Conservation (phyloP, 495 filamentous ascomycete genomes). For the Neurospora sp. region DNA sequence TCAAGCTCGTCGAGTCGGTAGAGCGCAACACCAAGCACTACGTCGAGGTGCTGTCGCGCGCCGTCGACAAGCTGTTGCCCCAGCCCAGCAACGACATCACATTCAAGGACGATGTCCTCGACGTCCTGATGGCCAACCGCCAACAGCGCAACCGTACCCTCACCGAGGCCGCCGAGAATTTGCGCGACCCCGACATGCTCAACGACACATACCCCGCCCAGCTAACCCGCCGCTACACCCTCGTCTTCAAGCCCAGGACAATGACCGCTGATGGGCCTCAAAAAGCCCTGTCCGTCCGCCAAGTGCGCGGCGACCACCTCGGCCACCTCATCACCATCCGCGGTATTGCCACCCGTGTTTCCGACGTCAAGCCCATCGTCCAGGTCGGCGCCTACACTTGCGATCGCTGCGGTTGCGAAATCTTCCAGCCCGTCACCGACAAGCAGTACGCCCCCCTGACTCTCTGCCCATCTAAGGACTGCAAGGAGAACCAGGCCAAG, state of each 20-base stretch:
- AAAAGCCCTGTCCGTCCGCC: constrained; percentile 86
- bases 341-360: constrained; percentile 89
- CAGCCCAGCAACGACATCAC: constrained; percentile 65
- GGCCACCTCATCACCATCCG: constrained; percentile 89
- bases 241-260: constrained; percentile 87
- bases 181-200: constrained; percentile 46
- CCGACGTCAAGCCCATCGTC: constrained; percentile 95
- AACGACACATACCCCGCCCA: constrained; percentile 76
- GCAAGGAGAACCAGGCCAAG: constrained; percentile 79
- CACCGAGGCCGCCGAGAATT: constrained; percentile 54
- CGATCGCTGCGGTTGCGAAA: constrained; percentile 90
- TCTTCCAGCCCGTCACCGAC: constrained; percentile 90
- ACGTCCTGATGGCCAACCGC: constrained; percentile 90
- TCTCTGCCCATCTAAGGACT: constrained; percentile 79
- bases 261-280: constrained; percentile 56
- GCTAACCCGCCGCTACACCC: constrained; percentile 84
- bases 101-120: constrained; percentile 95
- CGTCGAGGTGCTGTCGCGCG: constrained; percentile 79
- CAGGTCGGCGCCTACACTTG: constrained; percentile 96
- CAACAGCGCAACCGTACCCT: constrained; percentile 74
- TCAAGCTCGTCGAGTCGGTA: constrained; percentile 75
- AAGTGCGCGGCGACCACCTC: constrained; percentile 85
- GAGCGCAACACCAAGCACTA: constrained; percentile 91
- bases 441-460: constrained; percentile 82
- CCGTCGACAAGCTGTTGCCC: constrained; percentile 81